Percentiles rank a stretch among this genome's conserved stretches.
These are phyloP conservation scores for Yamadazyma pseudoaaseri DNA, from an alignment of 1,139 yeast genomes.

Conservation along the genomic window DNA sequence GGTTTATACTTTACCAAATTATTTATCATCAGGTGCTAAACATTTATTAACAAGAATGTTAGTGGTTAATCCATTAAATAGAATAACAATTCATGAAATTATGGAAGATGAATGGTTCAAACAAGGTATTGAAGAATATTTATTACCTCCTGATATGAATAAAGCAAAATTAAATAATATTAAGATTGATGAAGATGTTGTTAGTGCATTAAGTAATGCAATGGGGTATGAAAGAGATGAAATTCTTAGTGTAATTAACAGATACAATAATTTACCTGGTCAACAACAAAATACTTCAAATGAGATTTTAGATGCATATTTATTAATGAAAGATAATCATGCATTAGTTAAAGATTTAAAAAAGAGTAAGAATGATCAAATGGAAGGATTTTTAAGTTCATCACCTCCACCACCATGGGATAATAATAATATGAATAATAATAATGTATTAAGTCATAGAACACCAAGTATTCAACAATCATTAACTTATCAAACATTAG, in stretches of 20 bases:
- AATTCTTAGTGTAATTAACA: slow-evolving; percentile 67
- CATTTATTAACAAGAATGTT: slow-evolving; percentile 86
- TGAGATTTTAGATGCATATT: slow-evolving; percentile 91
- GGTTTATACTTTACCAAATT: slow-evolving; percentile 89
- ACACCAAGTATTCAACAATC: slow-evolving; percentile 50
- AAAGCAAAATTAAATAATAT: slow-evolving; percentile 39
- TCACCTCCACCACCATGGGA: slow-evolving; percentile 46
- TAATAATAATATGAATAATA: slow-evolving; percentile 9
- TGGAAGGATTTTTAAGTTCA: slow-evolving; percentile 50
- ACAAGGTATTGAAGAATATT: slow-evolving; percentile 76
- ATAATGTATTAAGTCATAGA: slow-evolving; percentile 18
- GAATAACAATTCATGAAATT: slow-evolving; percentile 92
- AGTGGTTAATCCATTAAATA: slow-evolving; percentile 92
- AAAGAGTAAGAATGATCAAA: slow-evolving; percentile 48
- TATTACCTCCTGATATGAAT: slow-evolving; percentile 67
- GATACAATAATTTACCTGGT: slow-evolving; percentile 23
- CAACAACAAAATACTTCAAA: slow-evolving; percentile 31
- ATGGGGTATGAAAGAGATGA: slow-evolving; percentile 95
- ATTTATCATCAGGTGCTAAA: slow-evolving; percentile 85
- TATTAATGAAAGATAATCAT: slow-evolving; percentile 82
- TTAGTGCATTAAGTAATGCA: slow-evolving; percentile 73
- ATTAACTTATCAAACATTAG: slow-evolving; percentile 48
- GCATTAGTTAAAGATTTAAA: slow-evolving; percentile 65
- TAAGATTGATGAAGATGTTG: slow-evolving; percentile 75
- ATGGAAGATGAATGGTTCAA: slow-evolving; percentile 97